These are phyloP conservation scores for Chamaecyparis obtusa DNA, from an alignment of 75 land plant genomes.

Conservation along the genomic window DNA sequence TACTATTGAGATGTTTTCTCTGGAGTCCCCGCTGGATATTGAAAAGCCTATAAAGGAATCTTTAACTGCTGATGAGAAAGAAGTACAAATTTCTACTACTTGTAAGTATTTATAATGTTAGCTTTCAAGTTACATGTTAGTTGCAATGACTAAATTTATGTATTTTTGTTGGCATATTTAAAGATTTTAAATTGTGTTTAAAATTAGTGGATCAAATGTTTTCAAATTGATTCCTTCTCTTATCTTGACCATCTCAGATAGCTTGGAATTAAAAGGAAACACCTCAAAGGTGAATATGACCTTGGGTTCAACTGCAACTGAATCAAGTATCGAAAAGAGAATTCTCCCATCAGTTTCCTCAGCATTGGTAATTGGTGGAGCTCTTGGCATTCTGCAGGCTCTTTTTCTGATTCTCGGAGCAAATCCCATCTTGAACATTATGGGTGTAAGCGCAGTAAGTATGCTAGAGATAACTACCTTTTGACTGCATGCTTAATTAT, in stretches of 20 bases:
- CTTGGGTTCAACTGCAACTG: not conserved
- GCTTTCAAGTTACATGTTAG: not conserved
- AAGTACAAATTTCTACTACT: slow-evolving; percentile 4
- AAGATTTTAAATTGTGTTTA: not conserved
- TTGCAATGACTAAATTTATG: not conserved
- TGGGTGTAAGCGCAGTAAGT: slow-evolving; percentile 84
- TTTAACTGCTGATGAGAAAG: not conserved
- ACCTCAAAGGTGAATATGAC: not conserved
- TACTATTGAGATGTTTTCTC: not conserved
- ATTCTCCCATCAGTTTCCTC: slow-evolving; percentile 73
- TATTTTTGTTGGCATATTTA: not conserved
- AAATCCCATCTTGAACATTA: slow-evolving; percentile 58
- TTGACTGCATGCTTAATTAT: not conserved
- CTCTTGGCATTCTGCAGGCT: slow-evolving; percentile 72
- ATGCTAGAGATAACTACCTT: not conserved
- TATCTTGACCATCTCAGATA: not conserved
- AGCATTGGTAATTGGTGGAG: slow-evolving; percentile 63
- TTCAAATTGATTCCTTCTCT: not conserved
- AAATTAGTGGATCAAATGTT: not conserved
- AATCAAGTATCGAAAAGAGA: slow-evolving; percentile 14
- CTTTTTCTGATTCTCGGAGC: slow-evolving; percentile 54
- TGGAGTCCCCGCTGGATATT: not conserved
- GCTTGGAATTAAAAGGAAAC: not conserved
- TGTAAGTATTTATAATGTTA: not conserved
- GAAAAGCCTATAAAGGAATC: not conserved